phyloP scores from a whole-genome alignment of 139 green algal species.

The Eudorina sp. region DNA sequence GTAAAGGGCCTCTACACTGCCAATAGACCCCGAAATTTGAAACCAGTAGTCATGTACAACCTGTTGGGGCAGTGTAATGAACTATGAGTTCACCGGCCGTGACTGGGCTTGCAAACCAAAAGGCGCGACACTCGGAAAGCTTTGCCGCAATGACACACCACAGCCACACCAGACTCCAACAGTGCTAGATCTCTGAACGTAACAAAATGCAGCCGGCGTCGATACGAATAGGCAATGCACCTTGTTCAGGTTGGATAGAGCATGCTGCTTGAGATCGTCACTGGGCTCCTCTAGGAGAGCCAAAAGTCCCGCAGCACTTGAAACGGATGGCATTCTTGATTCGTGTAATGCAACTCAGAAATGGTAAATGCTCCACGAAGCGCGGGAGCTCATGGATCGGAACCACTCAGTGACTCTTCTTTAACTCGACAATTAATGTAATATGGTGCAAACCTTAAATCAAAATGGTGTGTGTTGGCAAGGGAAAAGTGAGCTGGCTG shows the following conservation, averaged over 20 bases:
- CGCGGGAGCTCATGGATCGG: slow-evolving; percentile 5
- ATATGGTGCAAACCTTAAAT: too few relatives aligned
- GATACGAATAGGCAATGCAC: not conserved
- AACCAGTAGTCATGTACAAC: slow-evolving; percentile 90
- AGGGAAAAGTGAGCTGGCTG: too few relatives aligned
- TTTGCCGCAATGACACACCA: too few relatives aligned
- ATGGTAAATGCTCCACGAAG: too few relatives aligned
- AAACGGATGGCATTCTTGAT: slow-evolving; percentile 57
- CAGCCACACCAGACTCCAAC: not conserved
- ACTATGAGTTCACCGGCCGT: not conserved
- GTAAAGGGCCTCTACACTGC: slow-evolving; percentile 91
- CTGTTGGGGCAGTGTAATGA: slow-evolving; percentile 50
- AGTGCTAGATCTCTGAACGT: not conserved
- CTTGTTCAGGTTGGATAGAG: slow-evolving; percentile 82
- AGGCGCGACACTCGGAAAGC: not conserved
- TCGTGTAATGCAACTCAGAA: not conserved
- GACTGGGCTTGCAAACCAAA: not conserved
- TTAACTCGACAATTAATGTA: too few relatives aligned
- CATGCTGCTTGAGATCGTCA: slow-evolving; percentile 83
- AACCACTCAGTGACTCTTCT: too few relatives aligned
- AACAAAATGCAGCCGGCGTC: not conserved
- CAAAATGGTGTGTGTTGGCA: too few relatives aligned
- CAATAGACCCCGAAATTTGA: slow-evolving; percentile 91
- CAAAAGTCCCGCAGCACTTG: slow-evolving; percentile 85
- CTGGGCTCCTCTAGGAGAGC: slow-evolving; percentile 89